Evolutionary conservation across 768 basidiomycete genomes (phyloP).

Genomic region (Russula sp.): DNA sequence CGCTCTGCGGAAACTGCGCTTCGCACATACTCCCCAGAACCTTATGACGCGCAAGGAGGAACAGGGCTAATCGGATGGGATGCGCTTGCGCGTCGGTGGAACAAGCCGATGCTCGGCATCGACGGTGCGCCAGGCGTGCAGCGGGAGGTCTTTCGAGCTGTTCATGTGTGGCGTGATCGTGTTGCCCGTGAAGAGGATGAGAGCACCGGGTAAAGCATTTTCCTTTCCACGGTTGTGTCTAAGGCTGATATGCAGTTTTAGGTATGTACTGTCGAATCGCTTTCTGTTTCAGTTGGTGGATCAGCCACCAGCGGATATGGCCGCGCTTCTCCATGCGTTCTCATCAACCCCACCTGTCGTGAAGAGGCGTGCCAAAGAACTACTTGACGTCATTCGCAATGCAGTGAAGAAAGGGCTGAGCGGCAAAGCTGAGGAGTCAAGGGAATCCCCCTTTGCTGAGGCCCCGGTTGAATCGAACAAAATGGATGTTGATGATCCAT

Average conservation of each 20-base stretch:
- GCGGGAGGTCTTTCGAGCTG: conserved; percentile 55
- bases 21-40: conserved; percentile 58
- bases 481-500: conserved; percentile 6
- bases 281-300: conserved; percentile 68
- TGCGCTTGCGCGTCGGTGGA: conserved; percentile 74
- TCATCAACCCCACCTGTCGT: conserved; percentile 56
- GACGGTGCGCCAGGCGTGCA: conserved; percentile 38
- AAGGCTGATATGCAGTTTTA: conserved; percentile 25
- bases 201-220: conserved; percentile 53
- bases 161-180: conserved; percentile 80
- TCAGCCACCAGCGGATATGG: conserved; percentile 57
- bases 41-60: conserved; percentile 60
- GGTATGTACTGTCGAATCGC: conserved; percentile 73
- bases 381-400: conserved; percentile 53
- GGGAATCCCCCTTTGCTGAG: not conserved
- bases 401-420: conserved; percentile 32
- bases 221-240: not conserved
- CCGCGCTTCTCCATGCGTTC: conserved; percentile 53
- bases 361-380: conserved; percentile 52
- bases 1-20: conserved; percentile 74
- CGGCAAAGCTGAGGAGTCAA: not conserved
- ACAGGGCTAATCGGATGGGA: conserved; percentile 71
- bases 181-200: conserved; percentile 82
- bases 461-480: not conserved
- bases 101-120: conserved; percentile 46